Evolutionary conservation across 345 rosid genomes (phyloP).

Genomic region (Salix udensis): DNA sequence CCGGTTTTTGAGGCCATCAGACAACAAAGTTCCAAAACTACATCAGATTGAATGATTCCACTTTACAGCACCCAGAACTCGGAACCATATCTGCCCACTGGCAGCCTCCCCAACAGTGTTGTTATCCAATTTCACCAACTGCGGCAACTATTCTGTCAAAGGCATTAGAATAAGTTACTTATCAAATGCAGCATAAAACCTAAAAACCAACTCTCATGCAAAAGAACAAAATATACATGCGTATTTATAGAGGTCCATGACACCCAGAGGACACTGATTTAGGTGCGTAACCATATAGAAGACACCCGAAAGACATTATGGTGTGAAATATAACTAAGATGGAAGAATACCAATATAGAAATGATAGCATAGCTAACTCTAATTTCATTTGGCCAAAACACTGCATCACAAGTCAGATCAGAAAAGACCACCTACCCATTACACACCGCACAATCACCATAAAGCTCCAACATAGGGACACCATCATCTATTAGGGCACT

Average conservation of each 20-base stretch:
- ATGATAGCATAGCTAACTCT: background rate
- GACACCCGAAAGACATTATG: background rate
- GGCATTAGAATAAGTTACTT: background rate
- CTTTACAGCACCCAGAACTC: constrained; percentile 12
- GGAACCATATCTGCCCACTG: constrained; percentile 22
- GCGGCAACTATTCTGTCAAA: constrained; percentile 3
- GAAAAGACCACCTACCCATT: background rate
- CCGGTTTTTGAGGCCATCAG: constrained; percentile 53
- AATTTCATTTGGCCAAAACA: background rate
- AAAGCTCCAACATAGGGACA: background rate
- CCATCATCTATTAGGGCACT: background rate
- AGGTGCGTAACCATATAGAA: background rate
- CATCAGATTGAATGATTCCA: constrained; percentile 34
- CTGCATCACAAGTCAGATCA: background rate
- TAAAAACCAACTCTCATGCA: background rate
- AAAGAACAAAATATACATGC: no score
- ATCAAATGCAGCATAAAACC: background rate
- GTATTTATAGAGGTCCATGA: constrained; percentile 1
- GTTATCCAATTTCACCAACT: constrained; percentile 10
- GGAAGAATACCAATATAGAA: background rate
- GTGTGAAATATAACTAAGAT: background rate
- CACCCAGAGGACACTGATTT: background rate
- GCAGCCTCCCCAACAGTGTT: constrained; percentile 6
- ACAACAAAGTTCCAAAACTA: constrained; percentile 8
- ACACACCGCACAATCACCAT: background rate